Percentiles rank a stretch among this genome's conserved stretches.
These are phyloP conservation scores for Termitomyces eurrhizus DNA, from an alignment of 768 basidiomycete genomes.

Conservation along the genomic window DNA sequence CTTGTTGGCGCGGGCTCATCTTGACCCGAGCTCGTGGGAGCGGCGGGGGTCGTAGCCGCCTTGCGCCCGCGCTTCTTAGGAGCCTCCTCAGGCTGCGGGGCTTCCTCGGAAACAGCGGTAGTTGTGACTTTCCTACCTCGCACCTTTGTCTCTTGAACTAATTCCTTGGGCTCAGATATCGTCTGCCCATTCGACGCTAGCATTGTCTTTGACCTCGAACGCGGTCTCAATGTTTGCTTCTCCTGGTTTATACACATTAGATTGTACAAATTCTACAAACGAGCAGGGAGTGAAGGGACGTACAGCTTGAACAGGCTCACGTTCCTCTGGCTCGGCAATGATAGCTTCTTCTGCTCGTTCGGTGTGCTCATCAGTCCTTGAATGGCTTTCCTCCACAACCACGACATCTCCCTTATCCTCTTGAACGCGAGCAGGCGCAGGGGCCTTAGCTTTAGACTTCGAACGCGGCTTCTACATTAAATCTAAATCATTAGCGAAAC, in stretches of 20 bases:
- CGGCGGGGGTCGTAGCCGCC: constrained; percentile 7
- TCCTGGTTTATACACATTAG: neutral
- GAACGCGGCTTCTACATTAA: neutral
- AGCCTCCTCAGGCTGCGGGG: constrained; percentile 4
- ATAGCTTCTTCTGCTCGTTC: neutral
- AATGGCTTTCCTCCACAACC: neutral
- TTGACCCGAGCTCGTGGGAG: neutral
- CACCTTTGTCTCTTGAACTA: neutral
- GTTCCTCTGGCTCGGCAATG: neutral
- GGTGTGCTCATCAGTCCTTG: neutral
- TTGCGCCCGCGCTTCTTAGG: constrained; percentile 15
- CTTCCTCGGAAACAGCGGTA: constrained; percentile 2
- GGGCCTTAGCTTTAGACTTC: neutral
- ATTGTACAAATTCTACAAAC: no score
- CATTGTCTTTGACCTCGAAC: constrained; percentile 8
- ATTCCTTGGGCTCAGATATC: neutral
- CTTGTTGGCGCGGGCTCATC: neutral
- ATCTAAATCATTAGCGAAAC: neutral
- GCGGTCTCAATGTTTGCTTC: neutral
- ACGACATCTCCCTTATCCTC: neutral
- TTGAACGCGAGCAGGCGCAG: neutral
- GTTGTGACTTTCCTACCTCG: constrained; percentile 17
- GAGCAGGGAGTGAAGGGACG: no score
- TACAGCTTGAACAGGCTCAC: neutral
- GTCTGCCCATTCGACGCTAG: neutral